phyloP scores from a whole-genome alignment of 1,284 basidiomycete genomes.

The Bondarzewia mesenterica region DNA sequence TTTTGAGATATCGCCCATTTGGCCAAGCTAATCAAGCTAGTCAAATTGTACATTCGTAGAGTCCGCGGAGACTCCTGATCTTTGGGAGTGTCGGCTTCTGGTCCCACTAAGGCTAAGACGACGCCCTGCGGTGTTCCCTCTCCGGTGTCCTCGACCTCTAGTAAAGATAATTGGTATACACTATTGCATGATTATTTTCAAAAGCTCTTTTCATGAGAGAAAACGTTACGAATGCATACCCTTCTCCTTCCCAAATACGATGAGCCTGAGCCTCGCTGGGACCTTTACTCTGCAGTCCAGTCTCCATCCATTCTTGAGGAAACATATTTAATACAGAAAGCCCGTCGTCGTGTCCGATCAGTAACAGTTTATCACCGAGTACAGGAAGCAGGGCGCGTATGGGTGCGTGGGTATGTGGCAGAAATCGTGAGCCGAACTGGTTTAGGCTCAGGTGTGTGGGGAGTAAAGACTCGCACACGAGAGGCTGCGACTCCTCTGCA shows the following conservation, averaged over 20 bases:
- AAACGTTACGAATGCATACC: constrained; percentile 33
- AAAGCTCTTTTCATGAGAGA: not conserved
- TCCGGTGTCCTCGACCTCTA: constrained; percentile 57
- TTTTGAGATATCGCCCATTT: constrained; percentile 64
- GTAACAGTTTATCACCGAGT: constrained; percentile 48
- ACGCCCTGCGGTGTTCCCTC: constrained; percentile 64
- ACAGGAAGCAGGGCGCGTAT: constrained; percentile 70
- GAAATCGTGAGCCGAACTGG: constrained; percentile 74
- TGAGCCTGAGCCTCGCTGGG: constrained; percentile 61
- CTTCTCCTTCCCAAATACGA: constrained; percentile 68
- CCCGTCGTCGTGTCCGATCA: constrained; percentile 71
- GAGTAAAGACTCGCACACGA: constrained; percentile 39
- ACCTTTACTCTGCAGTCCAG: constrained; percentile 42
- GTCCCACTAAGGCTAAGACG: constrained; percentile 62
- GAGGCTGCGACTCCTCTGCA: constrained; percentile 31
- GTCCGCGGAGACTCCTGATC: constrained; percentile 45
- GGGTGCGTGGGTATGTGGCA: constrained; percentile 66
- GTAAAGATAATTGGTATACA: constrained; percentile 65
- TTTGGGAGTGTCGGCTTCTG: constrained; percentile 39
- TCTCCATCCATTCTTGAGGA: constrained; percentile 53
- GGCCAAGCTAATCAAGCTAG: constrained; percentile 63
- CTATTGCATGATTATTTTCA: constrained; percentile 25
- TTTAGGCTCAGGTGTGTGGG: constrained; percentile 61
- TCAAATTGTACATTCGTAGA: constrained; percentile 73
- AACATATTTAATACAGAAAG: constrained; percentile 74